These are phyloP conservation scores for Quercus lobata DNA, from an alignment of 331 rosid genomes.

Conservation along the genomic window DNA sequence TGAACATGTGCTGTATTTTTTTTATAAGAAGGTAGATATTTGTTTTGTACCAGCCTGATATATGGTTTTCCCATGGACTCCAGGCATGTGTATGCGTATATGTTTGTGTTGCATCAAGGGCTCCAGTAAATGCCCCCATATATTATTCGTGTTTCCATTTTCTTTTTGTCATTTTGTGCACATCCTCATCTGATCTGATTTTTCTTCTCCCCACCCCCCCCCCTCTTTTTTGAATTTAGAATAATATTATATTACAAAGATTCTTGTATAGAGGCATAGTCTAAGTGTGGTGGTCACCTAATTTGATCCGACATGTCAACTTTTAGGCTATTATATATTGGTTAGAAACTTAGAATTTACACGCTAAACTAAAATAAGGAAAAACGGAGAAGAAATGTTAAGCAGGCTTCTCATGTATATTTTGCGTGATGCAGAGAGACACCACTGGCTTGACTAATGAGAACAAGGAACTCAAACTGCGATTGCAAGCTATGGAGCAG, in stretches of 20 bases:
- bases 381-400: not conserved
- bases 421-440: slow-evolving; percentile 69
- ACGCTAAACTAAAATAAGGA: not conserved
- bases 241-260: not conserved
- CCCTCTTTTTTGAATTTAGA: not conserved
- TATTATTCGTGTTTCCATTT: not conserved
- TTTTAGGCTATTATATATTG: not conserved
- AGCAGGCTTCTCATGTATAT: slow-evolving; percentile 8
- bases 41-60: not conserved
- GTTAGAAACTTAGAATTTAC: not conserved
- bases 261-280: not conserved
- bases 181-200: not conserved
- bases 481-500: slow-evolving; percentile 72
- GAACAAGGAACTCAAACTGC: slow-evolving; percentile 79
- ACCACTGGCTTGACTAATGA: slow-evolving; percentile 54
- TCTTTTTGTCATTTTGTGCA: not conserved
- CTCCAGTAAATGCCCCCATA: not conserved
- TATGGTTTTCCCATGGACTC: not conserved
- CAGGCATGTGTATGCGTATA: not conserved
- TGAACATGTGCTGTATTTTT: not conserved
- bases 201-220: no score
- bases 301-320: not conserved
- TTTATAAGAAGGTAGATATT: not conserved
- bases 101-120: not conserved
- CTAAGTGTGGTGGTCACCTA: not conserved